Evolutionary conservation across 192 early-diverging fungal species (phyloP), one percentile per base, ranked within the genome.

Genomic region (Podochytrium sp.): DNA sequence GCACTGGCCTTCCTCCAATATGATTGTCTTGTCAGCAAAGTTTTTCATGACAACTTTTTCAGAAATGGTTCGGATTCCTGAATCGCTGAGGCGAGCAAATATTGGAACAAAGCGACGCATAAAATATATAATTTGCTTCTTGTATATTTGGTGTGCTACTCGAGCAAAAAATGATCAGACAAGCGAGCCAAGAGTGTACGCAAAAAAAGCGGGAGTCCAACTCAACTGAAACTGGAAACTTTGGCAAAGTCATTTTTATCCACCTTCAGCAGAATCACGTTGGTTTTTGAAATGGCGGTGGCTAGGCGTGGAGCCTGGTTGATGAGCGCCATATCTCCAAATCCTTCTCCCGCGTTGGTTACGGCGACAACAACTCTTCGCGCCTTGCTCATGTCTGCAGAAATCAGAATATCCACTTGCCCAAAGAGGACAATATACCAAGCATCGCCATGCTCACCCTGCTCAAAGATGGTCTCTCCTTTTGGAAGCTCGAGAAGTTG

Each of bases 391-490:
- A 32, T 0, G 38, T 69, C 66, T n/a, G 52, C 32, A 27, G 43
- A 47, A 4, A 69, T 32, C 16, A 18, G 29, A 38, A 69, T 53
- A 5, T 50, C 34, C 16, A 69, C 30, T 6, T 7, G 32, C 7
- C 66, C 66, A 53, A 35, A 69, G 3, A 69, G 3, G n/a, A 69
- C 34, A 18, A 69, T 53, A 37, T 69, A 69, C 66, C 66, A 69
- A 30, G 49, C 66, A 35, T 69, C 66, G 6, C 66, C 66, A 55
- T 34, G 27, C 27, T 69, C 66, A 34, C 43, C 43, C 34, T 69
- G 66, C 18, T 33, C 3, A 37, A 69, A 69, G 4, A 69, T 35
- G 30, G 32, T 34, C 16, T 50, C 23, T 2, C 32, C 25, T n/a
- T 27, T 37, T 6, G 66, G 33, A 20, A 53, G 55, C 51, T 69